Conservation (phyloP, 129 eudicot species). For the Flaveria robusta region DNA sequence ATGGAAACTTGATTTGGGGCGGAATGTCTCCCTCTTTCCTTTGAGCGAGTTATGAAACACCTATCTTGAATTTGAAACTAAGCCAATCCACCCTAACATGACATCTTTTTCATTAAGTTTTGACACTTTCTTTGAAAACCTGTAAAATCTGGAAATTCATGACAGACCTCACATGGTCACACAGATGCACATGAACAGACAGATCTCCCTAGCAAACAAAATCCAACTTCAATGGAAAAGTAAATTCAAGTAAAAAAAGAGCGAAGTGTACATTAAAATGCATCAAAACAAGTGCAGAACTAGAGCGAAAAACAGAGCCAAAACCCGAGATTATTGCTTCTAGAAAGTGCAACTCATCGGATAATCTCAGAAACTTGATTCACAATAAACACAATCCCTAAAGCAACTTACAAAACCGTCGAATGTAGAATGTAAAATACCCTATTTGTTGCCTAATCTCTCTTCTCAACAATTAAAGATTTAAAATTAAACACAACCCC, state of each 20-base stretch:
- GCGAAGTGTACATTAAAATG: constrained; percentile 7
- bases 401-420: constrained; percentile 40
- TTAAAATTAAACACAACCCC: constrained; percentile 27
- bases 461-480: constrained; percentile 9
- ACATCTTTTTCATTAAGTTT: not conserved
- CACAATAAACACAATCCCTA: constrained; percentile 31
- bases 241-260: not conserved
- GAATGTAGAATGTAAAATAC: constrained; percentile 22
- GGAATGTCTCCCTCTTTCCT: no score
- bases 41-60: no score
- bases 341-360: constrained; percentile 12
- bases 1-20: no score
- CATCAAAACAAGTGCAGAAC: constrained; percentile 12
- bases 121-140: not conserved
- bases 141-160: not conserved
- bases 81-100: not conserved
- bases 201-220: not conserved
- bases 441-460: constrained; percentile 28
- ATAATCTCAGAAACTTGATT: constrained; percentile 29
- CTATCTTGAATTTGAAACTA: not conserved
- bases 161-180: not conserved
- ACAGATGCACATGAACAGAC: not conserved
- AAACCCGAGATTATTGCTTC: constrained; percentile 1
- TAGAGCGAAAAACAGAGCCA: constrained; percentile 7
- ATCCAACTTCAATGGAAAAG: not conserved